These are phyloP conservation scores for Aspergillus pseudoglaucus DNA, from an alignment of 2,329 filamentous ascomycete species.

Conservation along the genomic window DNA sequence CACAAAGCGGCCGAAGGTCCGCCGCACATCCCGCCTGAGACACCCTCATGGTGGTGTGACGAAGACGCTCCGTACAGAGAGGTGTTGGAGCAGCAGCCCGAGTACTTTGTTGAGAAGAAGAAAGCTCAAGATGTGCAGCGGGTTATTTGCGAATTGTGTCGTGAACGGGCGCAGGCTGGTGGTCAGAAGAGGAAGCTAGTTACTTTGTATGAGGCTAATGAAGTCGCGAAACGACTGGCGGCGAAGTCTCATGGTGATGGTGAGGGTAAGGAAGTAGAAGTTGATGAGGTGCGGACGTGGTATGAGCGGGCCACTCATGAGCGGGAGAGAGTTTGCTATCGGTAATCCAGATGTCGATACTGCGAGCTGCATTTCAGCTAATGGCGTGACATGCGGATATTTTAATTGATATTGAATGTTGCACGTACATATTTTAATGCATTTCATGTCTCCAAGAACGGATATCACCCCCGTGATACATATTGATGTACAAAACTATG, in stretches of 20 bases:
- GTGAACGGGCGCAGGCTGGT: slow-evolving; percentile 17
- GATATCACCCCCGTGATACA: too few species aligned
- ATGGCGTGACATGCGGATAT: too few species aligned
- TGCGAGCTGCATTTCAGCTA: too few species aligned
- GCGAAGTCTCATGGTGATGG: slow-evolving; percentile 2
- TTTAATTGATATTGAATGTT: too few species aligned
- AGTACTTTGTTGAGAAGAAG: slow-evolving; percentile 7
- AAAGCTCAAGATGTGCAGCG: slow-evolving; percentile 5
- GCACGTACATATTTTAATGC: too few species aligned
- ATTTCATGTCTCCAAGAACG: too few species aligned
- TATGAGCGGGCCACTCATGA: background rate
- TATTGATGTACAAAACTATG: too few species aligned
- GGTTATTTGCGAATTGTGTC: slow-evolving; percentile 33
- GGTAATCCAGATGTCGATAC: too few species aligned
- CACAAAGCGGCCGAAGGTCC: slow-evolving; percentile 13
- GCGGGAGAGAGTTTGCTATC: too few species aligned
- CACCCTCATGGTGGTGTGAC: background rate
- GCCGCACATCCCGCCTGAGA: slow-evolving; percentile 2
- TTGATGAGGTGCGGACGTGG: slow-evolving; percentile 4
- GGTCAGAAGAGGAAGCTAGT: slow-evolving; percentile 48
- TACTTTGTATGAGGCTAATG: slow-evolving; percentile 54
- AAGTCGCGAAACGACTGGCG: slow-evolving; percentile 50
- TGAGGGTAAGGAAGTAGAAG: background rate
- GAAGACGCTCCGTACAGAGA: background rate
- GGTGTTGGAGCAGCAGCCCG: background rate